These are phyloP conservation scores for Puccinia novopanici DNA, from an alignment of 1,284 basidiomycete genomes.

Conservation along the genomic window DNA sequence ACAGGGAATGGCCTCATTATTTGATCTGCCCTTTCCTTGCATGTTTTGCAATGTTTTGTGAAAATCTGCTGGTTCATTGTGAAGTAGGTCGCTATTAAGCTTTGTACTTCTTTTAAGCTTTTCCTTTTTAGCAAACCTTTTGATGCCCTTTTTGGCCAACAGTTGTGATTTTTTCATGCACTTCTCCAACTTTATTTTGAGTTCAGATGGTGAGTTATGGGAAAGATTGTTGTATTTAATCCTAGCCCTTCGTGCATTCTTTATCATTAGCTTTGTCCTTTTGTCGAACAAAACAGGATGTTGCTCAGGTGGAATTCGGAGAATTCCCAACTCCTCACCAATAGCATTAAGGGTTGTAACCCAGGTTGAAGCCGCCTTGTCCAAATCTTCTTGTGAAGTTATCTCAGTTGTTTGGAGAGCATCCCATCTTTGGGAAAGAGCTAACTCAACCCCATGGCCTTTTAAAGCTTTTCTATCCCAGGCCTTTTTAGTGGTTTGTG, in stretches of 20 bases:
- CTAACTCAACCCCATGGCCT: not conserved
- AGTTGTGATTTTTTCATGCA: too few relatives aligned
- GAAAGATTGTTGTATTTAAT: too few relatives aligned
- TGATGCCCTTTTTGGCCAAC: too few relatives aligned
- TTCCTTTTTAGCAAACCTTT: not conserved
- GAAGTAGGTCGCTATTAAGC: not conserved
- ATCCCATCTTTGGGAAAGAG: slow-evolving; percentile 5
- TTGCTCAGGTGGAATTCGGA: not conserved
- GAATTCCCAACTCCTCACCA: not conserved
- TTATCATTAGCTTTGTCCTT: not conserved
- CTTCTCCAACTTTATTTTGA: too few relatives aligned
- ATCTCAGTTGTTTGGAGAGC: not conserved
- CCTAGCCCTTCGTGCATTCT: not conserved
- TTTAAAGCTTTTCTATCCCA: not conserved
- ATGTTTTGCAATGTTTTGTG: not conserved
- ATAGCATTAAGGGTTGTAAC: not conserved
- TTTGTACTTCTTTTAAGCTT: not conserved
- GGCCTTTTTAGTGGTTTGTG: not conserved
- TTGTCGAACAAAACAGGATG: not conserved
- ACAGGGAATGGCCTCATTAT: not conserved
- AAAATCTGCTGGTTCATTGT: not conserved
- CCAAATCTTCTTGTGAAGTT: not conserved
- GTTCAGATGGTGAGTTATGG: too few relatives aligned
- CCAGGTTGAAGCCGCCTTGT: not conserved
- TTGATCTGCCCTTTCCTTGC: not conserved